These are phyloP conservation scores for Cryphonectria naterciae DNA, from an alignment of 2,329 filamentous ascomycete genomes.

Conservation along the genomic window DNA sequence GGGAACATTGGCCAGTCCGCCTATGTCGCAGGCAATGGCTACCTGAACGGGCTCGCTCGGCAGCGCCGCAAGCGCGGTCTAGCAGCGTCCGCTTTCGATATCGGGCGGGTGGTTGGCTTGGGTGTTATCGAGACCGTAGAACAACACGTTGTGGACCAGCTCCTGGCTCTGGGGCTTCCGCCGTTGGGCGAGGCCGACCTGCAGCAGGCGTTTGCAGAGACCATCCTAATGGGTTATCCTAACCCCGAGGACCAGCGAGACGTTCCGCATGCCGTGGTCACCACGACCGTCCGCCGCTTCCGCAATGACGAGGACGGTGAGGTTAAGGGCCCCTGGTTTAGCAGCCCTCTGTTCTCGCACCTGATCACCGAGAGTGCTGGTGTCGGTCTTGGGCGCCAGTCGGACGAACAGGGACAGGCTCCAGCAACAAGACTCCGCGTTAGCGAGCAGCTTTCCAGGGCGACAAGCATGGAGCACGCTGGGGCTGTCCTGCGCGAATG, in stretches of 20 bases:
- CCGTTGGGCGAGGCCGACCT: not conserved
- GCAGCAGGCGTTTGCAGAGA: constrained; percentile 1
- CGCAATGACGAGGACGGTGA: too few species aligned
- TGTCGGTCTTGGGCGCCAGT: too few species aligned
- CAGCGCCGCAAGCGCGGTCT: constrained; percentile 44
- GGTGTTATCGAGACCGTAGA: constrained; percentile 43
- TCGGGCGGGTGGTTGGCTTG: constrained; percentile 45
- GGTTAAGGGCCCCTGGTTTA: too few species aligned
- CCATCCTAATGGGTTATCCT: not conserved
- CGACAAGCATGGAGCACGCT: too few species aligned
- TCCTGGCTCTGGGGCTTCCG: constrained; percentile 15
- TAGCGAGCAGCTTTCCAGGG: too few species aligned
- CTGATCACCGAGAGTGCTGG: too few species aligned
- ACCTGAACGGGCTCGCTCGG: constrained; percentile 40
- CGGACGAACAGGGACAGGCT: too few species aligned
- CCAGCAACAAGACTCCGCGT: too few species aligned
- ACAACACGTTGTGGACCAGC: constrained; percentile 20
- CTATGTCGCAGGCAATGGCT: constrained; percentile 49
- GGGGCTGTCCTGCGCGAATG: too few species aligned
- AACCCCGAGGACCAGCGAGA: not conserved
- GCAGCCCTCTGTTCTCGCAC: too few species aligned
- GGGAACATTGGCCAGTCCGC: constrained; percentile 43
- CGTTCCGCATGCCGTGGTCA: not conserved
- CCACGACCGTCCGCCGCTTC: not conserved
- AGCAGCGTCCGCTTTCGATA: constrained; percentile 43